Conservation (phyloP, 2,329 filamentous ascomycete species). For the Fusarium sp. region DNA sequence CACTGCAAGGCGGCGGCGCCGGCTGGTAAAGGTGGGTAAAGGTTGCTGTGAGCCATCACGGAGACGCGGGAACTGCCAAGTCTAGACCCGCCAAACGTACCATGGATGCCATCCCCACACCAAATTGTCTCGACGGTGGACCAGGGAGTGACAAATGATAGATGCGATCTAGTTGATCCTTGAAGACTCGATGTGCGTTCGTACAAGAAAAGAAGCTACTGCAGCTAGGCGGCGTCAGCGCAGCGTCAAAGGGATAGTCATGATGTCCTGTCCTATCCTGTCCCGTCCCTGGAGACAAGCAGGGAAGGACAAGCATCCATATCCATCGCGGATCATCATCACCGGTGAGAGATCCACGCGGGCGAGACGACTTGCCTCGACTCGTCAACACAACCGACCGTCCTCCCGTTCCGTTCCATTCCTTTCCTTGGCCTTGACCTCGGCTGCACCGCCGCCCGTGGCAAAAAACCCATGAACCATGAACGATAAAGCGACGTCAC, state of each 20-base stretch:
- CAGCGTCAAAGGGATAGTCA: conserved; percentile 6
- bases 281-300: neutral
- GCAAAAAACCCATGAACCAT: conserved; percentile 10
- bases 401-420: neutral
- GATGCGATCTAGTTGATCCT: conserved; percentile 28
- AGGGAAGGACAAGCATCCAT: conserved; percentile 3
- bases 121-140: conserved; percentile 6
- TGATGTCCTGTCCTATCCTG: neutral
- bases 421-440: neutral
- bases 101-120: conserved; percentile 18
- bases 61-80: conserved; percentile 19
- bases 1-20: neutral
- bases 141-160: conserved; percentile 22
- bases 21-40: neutral
- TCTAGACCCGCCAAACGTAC: conserved; percentile 10
- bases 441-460: neutral
- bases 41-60: conserved; percentile 11
- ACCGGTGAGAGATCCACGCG: conserved; percentile 9
- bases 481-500: conserved; percentile 20
- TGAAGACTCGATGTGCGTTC: conserved; percentile 20
- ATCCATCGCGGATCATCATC: neutral
- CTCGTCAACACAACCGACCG: neutral
- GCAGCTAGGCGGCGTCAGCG: conserved; percentile 13
- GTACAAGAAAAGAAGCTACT: conserved; percentile 26
- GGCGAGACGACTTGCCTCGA: conserved; percentile 4